Evolutionary conservation across 768 basidiomycete species (phyloP), one percentile per base, ranked within the genome.

Genomic region (Suillus lakei): DNA sequence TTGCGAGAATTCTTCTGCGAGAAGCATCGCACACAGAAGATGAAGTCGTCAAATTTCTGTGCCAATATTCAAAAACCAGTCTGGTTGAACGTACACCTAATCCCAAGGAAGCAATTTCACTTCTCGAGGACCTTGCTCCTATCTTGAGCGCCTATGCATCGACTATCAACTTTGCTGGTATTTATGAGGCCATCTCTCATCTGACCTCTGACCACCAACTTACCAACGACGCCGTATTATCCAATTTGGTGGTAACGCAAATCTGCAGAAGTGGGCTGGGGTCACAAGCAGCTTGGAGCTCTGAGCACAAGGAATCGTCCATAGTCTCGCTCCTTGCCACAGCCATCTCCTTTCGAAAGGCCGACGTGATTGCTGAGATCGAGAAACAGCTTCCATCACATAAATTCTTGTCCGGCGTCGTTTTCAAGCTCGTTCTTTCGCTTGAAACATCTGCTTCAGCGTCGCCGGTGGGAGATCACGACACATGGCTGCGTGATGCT

Each of bases 321-420:
- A 74, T 87, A 2, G 72, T 87, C 34, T 64, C 73, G 9, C 73
- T 87, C 21, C 58, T 86, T 28, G 77, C 77, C 23, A 80, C 83
- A 66, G 75, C 85, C 4, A 76, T 88, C 3, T 77, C 85, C 30
- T 78, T 90, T 39, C 80, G 77, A 15, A 84, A 82, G 6, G 80
- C 78, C 1, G 86, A 91, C 66, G 76, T 88, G 10, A 76, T 91
- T 26, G 75, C 79, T 1, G 82, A 87, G 68, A 68, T 94, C 26
- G 88, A 88, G 70, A 84, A 83, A 66, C 84, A 82, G 23, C 71
- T 75, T 0, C 83, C 88, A 0, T 85, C 87, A 1, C 82, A 88
- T 67, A 82, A 85, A 48, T 90, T 88, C 71, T 80, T 92, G n/a
- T 80, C 85, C 5, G 85, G 85, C 0, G 74, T 94, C 12, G 76